phyloP scores from a whole-genome alignment of 2,329 filamentous ascomycete species.

The Pseudogymnoascus sp. region DNA sequence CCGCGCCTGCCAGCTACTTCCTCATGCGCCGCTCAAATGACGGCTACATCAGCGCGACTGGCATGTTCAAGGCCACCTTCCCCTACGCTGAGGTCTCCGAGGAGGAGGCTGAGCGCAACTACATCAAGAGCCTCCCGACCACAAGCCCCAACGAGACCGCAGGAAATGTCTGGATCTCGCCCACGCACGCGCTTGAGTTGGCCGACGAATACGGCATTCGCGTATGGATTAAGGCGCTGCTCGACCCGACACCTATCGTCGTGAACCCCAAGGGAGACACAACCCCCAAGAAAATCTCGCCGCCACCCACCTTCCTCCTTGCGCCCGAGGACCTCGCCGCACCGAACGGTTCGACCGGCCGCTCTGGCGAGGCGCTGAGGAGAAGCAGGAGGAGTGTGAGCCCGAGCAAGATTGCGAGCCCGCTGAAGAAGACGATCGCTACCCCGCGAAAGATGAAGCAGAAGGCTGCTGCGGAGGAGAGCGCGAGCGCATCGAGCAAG shows the following conservation, averaged over 20 bases:
- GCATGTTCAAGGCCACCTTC: conserved; percentile 89
- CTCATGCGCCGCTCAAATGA: conserved; percentile 86
- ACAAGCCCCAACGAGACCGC: conserved; percentile 89
- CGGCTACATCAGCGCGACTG: conserved; percentile 75
- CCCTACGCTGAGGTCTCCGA: conserved; percentile 66
- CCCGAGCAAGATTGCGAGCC: conserved; percentile 42
- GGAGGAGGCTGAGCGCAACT: conserved; percentile 68
- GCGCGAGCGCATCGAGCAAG: conserved; percentile 39
- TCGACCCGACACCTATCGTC: conserved; percentile 76
- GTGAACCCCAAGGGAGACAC: conserved; percentile 29
- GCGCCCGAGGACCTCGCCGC: conserved; percentile 33
- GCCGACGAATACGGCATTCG: conserved; percentile 80
- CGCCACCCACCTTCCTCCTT: conserved; percentile 68
- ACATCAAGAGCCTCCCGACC: conserved; percentile 72
- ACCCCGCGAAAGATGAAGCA: conserved; percentile 38
- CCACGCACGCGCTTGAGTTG: conserved; percentile 68
- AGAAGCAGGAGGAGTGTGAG: conserved; percentile 52
- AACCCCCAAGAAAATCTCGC: conserved; percentile 65
- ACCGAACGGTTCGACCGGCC: conserved; percentile 28
- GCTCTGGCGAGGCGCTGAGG: conserved; percentile 27
- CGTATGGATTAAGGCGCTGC: conserved; percentile 83
- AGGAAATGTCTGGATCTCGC: conserved; percentile 93
- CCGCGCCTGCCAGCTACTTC: conserved; percentile 82
- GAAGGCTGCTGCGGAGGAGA: conserved; percentile 39
- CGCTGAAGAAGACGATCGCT: conserved; percentile 27